Base-by-base conservation (phyloP, 768 basidiomycete genomes). In the Mrakia blollopis region DNA sequence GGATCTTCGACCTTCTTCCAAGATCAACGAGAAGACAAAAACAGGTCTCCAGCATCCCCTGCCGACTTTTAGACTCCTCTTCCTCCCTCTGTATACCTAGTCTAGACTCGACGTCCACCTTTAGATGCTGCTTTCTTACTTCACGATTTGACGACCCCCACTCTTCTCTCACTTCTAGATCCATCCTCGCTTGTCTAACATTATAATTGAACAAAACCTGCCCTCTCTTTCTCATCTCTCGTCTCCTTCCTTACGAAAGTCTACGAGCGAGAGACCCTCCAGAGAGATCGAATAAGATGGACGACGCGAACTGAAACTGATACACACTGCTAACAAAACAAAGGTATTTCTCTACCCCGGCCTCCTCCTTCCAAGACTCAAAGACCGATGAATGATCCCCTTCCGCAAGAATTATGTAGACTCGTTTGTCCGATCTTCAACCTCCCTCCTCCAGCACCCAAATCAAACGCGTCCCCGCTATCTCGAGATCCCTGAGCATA, bases 401-500 rank as follows among this genome's bases (percentile, higher is more conserved):
- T 87, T 4, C 96, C 96, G 1, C 89, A 88, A 0, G 94, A 89
- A 84, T 98, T 99, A 81, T 97, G 96, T 82, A 99, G 83, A 79
- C 89, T 88, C 44, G 94, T 95, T 84, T 98, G 94, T 7, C 95
- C 93, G 82, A 99, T 95, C 84, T 98, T 98, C 69, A 98, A 54
- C 47, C 77, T 37, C 9, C 77, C 77, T 0, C 69, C 76, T 78
- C 57, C 84, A 35, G 72, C 80, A 2, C 30, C 79, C 21, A 77
- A 79, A 25, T 80, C 78, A 23, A 79, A 82, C 9, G 73, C 78
- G 47, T 50, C 21, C 30, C 75, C 80, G 10, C 32, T 63, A 28
- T 75, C 75, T n/a, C 41, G 32, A 32, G 73, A 47, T 76, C 50
- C 72, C 32, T 72, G 75, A 71, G 54, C 80, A 35, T 28, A 75